These are phyloP conservation scores for Triadica sebifera DNA, from an alignment of 345 rosid species.

Conservation along the genomic window DNA sequence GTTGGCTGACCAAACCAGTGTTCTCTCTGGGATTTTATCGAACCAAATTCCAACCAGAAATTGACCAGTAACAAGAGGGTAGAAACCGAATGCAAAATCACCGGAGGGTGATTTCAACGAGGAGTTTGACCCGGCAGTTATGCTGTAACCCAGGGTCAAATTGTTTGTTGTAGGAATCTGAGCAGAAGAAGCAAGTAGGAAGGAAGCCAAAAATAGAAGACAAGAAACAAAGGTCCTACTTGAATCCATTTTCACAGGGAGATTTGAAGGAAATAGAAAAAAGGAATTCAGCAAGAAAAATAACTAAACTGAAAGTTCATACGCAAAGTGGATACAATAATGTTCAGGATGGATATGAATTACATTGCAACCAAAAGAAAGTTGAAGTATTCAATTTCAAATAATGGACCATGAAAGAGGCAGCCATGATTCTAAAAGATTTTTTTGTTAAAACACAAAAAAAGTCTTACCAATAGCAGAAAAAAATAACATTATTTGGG, in stretches of 20 bases:
- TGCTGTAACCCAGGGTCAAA: slow-evolving; percentile 21
- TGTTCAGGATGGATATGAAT: too few relatives aligned
- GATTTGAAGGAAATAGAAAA: not conserved
- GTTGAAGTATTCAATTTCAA: too few relatives aligned
- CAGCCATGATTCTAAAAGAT: too few relatives aligned
- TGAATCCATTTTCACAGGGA: slow-evolving; percentile 13
- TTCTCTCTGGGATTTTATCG: slow-evolving; percentile 27
- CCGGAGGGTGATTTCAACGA: slow-evolving; percentile 31
- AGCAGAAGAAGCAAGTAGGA: slow-evolving; percentile 10
- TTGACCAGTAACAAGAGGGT: slow-evolving; percentile 16
- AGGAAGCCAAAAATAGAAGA: not conserved
- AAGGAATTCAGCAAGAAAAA: not conserved
- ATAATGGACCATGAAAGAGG: too few relatives aligned
- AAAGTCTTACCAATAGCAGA: too few relatives aligned
- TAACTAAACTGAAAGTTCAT: not conserved
- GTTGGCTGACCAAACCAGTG: slow-evolving; percentile 38
- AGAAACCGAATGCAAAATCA: slow-evolving; percentile 39
- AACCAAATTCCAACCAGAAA: slow-evolving; percentile 38
- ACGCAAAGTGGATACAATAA: not conserved
- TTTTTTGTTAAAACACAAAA: too few relatives aligned
- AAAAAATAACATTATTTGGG: too few relatives aligned
- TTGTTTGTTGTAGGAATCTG: slow-evolving; percentile 7
- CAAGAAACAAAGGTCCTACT: not conserved
- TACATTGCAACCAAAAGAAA: too few relatives aligned
- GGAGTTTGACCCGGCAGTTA: slow-evolving; percentile 28